Evolutionary conservation across 192 early-diverging fungal genomes (phyloP), one percentile per base, ranked within the genome.

Genomic region (Pilaira anomala): DNA sequence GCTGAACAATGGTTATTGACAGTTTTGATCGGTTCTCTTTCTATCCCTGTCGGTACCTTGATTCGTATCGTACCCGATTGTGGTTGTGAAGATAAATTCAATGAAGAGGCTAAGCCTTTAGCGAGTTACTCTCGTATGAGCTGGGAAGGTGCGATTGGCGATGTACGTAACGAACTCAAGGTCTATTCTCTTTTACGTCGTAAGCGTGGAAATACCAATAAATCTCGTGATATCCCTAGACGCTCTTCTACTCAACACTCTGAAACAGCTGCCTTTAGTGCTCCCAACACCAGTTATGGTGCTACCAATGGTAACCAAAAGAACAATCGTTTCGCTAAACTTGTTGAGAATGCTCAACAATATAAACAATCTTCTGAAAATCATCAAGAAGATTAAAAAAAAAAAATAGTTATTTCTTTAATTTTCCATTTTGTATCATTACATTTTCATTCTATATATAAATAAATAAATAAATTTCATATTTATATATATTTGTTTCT

Each of bases 31-130:
- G 96, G 95, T 41, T 67, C 84, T 12, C 78, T 92, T 16, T 91
- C 91, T 1, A 69, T 98, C 41, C 90, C 91, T 19, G 77, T 96
- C 7, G 96, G 94, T 39, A 66, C 87, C 18, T 29, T 91, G 30
- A 80, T 97, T 61, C 85, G 95, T 62, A 66, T 93, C 19, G 63
- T 93, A 41, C 95, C 96, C 11, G 88, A 94, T 59, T 77, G 29
- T 29, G 69, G 79, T 29, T 76, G 73, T 21, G 76, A 78, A 44
- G 14, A 52, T 30, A 61, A 54, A 28, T 62, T 75, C 26, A 68
- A 71, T 22, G 71, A 73, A 63, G 61, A 73, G 1, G 71, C 71
- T 25, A 67, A 59, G 5, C 71, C 71, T n/a, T 48, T 73, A 33
- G 71, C 71, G 9, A 59, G 45, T 7, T 73, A 73, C 25, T 73